Percentiles rank a stretch among this genome's conserved stretches.
Evolutionary conservation across 108 stramenopile genomes (phyloP).

Genomic region (Discostella stelligeroides): DNA sequence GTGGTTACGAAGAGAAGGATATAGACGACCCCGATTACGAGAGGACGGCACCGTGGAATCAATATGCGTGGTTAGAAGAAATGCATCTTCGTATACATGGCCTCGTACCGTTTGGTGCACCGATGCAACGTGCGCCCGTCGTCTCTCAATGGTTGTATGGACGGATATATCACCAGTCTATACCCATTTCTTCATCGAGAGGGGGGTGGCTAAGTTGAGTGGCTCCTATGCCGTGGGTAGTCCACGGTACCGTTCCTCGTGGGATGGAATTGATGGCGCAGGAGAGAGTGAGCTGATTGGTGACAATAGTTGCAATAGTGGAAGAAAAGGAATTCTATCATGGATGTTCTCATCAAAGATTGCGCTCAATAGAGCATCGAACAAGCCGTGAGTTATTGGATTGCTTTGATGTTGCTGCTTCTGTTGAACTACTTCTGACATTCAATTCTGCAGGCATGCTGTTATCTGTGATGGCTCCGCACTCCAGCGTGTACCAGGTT

Average conservation of each 20-base stretch:
- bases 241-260: constrained; percentile 6
- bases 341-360: background rate
- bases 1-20: constrained; percentile 26
- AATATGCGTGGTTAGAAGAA: constrained; percentile 91
- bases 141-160: constrained; percentile 63
- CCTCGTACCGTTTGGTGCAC: constrained; percentile 58
- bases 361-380: constrained; percentile 66
- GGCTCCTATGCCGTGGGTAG: constrained; percentile 34
- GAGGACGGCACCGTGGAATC: constrained; percentile 84
- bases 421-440: background rate
- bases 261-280: constrained; percentile 53
- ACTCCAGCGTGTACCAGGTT: constrained; percentile 83
- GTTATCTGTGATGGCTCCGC: constrained; percentile 86
- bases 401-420: too few species aligned
- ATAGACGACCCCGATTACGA: constrained; percentile 45
- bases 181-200: constrained; percentile 46
- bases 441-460: constrained; percentile 63
- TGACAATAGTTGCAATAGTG: constrained; percentile 2
- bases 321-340: background rate
- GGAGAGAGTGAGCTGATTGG: constrained; percentile 55
- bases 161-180: constrained; percentile 51
- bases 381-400: constrained; percentile 70
- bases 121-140: constrained; percentile 55
- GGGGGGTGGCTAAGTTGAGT: constrained; percentile 51
- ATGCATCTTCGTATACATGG: constrained; percentile 64